Evolutionary conservation across 768 basidiomycete genomes (phyloP).

Genomic region (Bullera alba): DNA sequence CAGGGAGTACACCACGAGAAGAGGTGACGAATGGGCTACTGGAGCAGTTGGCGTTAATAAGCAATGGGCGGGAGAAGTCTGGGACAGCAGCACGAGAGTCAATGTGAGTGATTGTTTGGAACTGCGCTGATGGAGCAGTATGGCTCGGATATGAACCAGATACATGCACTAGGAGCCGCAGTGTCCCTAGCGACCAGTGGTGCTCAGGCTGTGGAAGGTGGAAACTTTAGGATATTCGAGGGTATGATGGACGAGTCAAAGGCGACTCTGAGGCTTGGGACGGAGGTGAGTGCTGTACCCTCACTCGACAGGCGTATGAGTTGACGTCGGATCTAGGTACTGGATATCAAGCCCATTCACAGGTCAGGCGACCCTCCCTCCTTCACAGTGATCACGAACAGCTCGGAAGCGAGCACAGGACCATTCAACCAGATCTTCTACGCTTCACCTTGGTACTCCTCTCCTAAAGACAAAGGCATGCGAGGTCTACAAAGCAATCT

Average conservation of each 20-base stretch:
- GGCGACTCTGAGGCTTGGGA: slow-evolving; percentile 65
- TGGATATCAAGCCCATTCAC: slow-evolving; percentile 39
- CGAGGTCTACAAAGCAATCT: neutral
- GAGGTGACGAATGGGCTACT: slow-evolving; percentile 56
- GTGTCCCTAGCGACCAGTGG: slow-evolving; percentile 65
- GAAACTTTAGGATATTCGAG: slow-evolving; percentile 80
- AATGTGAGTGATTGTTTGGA: slow-evolving; percentile 62
- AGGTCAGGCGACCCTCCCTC: slow-evolving; percentile 7
- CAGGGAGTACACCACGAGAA: slow-evolving; percentile 49
- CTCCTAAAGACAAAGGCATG: slow-evolving; percentile 39
- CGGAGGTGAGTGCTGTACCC: slow-evolving; percentile 52
- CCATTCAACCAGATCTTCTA: slow-evolving; percentile 70
- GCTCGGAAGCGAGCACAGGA: no score
- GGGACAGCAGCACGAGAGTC: slow-evolving; percentile 72
- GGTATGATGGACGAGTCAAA: slow-evolving; percentile 64
- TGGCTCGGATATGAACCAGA: slow-evolving; percentile 57
- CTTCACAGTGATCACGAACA: slow-evolving; percentile 19
- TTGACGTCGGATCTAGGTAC: slow-evolving; percentile 44
- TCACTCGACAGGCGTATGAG: neutral
- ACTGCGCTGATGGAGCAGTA: slow-evolving; percentile 32
- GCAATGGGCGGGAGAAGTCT: slow-evolving; percentile 62
- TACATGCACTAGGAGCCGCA: slow-evolving; percentile 71
- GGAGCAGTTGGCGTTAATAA: slow-evolving; percentile 53
- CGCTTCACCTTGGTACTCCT: slow-evolving; percentile 74
- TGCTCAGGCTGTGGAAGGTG: slow-evolving; percentile 63